Evolutionary conservation across 257 asterid species (phyloP).

Genomic region (Haberlea rhodopensis): DNA sequence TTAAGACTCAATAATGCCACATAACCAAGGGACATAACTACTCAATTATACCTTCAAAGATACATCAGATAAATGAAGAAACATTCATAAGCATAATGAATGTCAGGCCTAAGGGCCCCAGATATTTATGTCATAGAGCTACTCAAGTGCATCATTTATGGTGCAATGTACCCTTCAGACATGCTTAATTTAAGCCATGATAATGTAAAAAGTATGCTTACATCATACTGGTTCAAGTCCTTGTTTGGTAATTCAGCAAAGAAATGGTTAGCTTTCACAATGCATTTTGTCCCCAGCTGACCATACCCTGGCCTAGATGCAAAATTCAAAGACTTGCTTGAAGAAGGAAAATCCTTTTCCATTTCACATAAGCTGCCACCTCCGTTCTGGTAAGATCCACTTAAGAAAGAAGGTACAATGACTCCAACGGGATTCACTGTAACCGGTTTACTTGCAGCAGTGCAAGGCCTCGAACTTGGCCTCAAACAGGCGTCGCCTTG

Average conservation of each 20-base stretch:
- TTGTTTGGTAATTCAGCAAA: constrained; percentile 87
- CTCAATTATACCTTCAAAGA: constrained; percentile 36
- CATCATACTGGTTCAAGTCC: constrained; percentile 96
- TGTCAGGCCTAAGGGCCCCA: constrained; percentile 53
- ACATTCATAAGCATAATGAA: constrained; percentile 33
- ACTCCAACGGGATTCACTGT: constrained; percentile 29
- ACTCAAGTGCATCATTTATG: constrained; percentile 25
- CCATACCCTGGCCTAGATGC: constrained; percentile 91
- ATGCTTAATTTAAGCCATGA: constrained; percentile 16
- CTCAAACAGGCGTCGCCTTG: constrained; percentile 71
- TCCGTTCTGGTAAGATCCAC: constrained; percentile 32
- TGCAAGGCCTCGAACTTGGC: constrained; percentile 90
- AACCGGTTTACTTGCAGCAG: constrained; percentile 52
- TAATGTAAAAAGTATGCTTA: constrained; percentile 40
- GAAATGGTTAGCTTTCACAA: constrained; percentile 98
- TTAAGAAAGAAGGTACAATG: constrained; percentile 27
- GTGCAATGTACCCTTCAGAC: constrained; percentile 24
- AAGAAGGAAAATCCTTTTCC: constrained; percentile 50
- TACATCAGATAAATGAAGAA: constrained; percentile 32
- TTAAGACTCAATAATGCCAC: constrained; percentile 42
- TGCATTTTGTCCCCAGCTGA: constrained; percentile 84
- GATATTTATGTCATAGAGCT: constrained; percentile 33
- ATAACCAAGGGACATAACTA: constrained; percentile 36
- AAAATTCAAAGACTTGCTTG: constrained; percentile 76
- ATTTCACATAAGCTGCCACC: constrained; percentile 28